Conservation (phyloP, 192 early-diverging fungal species). For the Backusella sp. region DNA sequence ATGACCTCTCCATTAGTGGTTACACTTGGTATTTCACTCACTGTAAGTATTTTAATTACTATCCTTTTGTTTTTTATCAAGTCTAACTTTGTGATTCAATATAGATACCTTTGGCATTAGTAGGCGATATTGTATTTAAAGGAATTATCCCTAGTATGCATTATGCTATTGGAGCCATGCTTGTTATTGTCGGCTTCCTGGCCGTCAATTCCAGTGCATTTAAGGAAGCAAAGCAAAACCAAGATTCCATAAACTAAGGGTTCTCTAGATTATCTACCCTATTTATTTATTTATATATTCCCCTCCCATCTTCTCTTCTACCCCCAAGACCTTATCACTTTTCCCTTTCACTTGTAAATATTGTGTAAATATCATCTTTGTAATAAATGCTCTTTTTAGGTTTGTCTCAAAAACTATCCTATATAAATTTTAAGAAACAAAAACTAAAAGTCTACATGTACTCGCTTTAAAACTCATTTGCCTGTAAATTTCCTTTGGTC, state of each 20-base stretch:
- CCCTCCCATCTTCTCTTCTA: background rate
- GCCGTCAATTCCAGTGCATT: constrained; percentile 53
- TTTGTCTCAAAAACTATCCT: background rate
- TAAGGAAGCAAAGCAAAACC: constrained; percentile 35
- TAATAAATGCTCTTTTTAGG: background rate
- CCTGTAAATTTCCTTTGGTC: background rate
- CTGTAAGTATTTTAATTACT: constrained; percentile 38
- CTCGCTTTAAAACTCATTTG: background rate
- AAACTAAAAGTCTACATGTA: background rate
- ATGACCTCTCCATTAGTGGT: constrained; percentile 83
- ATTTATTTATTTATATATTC: too few species aligned
- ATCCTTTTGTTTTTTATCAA: background rate
- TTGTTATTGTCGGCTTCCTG: constrained; percentile 71
- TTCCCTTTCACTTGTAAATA: background rate
- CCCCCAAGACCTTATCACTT: background rate
- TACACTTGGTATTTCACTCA: constrained; percentile 74
- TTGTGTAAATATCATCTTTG: background rate
- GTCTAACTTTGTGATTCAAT: background rate
- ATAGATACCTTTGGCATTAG: constrained; percentile 60
- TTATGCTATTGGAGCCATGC: constrained; percentile 62
- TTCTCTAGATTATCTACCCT: background rate
- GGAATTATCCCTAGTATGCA: constrained; percentile 43
- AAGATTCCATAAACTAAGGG: background rate
- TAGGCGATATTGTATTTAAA: constrained; percentile 71
- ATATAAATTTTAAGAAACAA: background rate